phyloP scores from a whole-genome alignment of 148 eudicot species.

The Camellia lanceoleosa region DNA sequence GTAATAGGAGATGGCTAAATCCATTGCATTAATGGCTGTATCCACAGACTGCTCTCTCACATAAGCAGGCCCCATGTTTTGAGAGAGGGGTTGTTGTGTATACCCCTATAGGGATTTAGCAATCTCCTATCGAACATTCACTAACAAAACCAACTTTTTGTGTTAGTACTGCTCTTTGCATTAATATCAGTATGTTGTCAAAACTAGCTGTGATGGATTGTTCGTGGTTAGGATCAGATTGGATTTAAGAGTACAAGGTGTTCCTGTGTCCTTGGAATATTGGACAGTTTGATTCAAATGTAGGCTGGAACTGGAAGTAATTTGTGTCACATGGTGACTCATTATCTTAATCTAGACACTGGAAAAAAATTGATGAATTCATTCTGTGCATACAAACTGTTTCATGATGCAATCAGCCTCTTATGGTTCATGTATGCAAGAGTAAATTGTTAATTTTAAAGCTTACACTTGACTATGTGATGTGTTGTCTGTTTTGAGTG shows the following conservation, averaged over 20 bases:
- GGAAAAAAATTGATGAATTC: background rate
- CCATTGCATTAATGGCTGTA: no score
- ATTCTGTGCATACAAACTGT: background rate
- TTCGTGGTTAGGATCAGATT: background rate
- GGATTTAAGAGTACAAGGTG: background rate
- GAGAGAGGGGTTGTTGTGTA: background rate
- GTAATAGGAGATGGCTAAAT: background rate
- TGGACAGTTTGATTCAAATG: background rate
- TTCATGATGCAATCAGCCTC: background rate
- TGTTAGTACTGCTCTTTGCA: background rate
- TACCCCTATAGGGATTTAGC: background rate
- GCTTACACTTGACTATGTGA: background rate
- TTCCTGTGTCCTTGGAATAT: background rate
- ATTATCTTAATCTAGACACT: background rate
- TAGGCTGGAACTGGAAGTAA: background rate
- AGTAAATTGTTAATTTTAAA: background rate
- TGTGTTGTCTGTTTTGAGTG: background rate
- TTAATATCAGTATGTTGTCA: background rate
- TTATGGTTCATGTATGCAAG: background rate
- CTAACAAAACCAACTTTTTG: background rate
- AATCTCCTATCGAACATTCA: background rate
- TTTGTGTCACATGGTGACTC: background rate
- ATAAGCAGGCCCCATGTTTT: background rate
- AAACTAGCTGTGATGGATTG: background rate
- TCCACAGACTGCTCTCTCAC: background rate